Evolutionary conservation across 2,329 filamentous ascomycete species (phyloP), one percentile per base, ranked within the genome.

Genomic region (Pseudogymnoascus sp.): DNA sequence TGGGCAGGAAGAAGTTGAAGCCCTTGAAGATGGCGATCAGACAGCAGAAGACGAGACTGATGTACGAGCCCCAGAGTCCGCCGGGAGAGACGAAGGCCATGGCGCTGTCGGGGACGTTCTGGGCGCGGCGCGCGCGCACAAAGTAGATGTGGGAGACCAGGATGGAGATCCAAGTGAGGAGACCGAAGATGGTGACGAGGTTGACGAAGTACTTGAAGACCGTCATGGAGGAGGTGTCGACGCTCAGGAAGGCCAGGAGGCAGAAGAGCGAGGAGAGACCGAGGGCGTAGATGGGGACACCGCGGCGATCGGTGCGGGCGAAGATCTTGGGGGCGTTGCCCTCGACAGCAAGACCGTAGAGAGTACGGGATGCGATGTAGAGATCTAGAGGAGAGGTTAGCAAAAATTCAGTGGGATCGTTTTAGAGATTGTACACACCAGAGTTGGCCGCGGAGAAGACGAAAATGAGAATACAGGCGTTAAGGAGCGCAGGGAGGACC

Each of bases 11-110:
- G 64, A 89, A 87, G 63, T 84, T 81, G 75, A 86, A 95, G 80
- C 91, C 93, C 82, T 95, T 96, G 71, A 90, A 93, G 61, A 96
- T 72, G 1, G 88, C 84, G 66, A 95, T 89, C 36, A 95, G 72
- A 70, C 82, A 80, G 76, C 89, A 91, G 76, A 91, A 87, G 71
- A 80, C 78, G 1, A 95, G 80, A 0, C 88, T 88, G 64, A 79
- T 78, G 71, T 85, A 85, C 0, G 87, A 91, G 10, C 90, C 91
- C 66, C 74, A 82, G 38, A 85, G 76, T n/a, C 90, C 89, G 14
- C 93, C 81, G 0, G 90, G 90, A 0, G 90, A 88, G 14, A 80
- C 80, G 73, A 88, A 92, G 0, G 85, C 82, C 65, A 89, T 77
- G 46, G 77, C 75, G 11, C 77, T 75, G 71, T 86, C 73, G 10